Percentiles rank a stretch among this genome's conserved stretches.
Conservation (phyloP, 257 asterid genomes). For the Solanum medicagineum region DNA sequence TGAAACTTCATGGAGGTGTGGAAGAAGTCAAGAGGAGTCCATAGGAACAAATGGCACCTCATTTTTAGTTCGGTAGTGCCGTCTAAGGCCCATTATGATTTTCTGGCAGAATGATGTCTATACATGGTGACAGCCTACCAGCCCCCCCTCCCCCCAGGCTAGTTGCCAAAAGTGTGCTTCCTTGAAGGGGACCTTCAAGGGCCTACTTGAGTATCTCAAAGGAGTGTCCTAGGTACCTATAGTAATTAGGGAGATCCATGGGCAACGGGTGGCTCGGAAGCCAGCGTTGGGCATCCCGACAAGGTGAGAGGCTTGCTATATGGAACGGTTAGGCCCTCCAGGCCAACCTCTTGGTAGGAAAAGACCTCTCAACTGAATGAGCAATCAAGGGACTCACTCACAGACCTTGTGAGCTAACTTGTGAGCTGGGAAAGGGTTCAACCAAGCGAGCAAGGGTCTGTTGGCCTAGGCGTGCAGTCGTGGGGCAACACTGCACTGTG, state of each 20-base stretch:
- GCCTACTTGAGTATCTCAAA: background rate
- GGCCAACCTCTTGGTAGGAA: background rate
- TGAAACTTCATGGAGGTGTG: background rate
- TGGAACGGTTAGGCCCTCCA: background rate
- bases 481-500: too few relatives aligned
- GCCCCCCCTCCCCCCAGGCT: background rate
- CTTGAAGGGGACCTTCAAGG: background rate
- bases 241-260: background rate
- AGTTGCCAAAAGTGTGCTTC: too few relatives aligned
- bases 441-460: background rate
- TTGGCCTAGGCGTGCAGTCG: too few relatives aligned
- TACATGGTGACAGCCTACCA: background rate
- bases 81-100: background rate
- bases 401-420: background rate
- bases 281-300: background rate
- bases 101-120: background rate
- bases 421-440: background rate
- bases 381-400: background rate
- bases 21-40: background rate
- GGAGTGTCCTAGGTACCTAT: background rate
- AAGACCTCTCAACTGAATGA: background rate
- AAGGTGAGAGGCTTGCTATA: background rate
- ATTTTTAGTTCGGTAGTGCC: too few relatives aligned
- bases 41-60: background rate
- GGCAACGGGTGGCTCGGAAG: background rate